These are phyloP conservation scores for Acer campestre DNA, from an alignment of 345 rosid genomes.

Conservation along the genomic window DNA sequence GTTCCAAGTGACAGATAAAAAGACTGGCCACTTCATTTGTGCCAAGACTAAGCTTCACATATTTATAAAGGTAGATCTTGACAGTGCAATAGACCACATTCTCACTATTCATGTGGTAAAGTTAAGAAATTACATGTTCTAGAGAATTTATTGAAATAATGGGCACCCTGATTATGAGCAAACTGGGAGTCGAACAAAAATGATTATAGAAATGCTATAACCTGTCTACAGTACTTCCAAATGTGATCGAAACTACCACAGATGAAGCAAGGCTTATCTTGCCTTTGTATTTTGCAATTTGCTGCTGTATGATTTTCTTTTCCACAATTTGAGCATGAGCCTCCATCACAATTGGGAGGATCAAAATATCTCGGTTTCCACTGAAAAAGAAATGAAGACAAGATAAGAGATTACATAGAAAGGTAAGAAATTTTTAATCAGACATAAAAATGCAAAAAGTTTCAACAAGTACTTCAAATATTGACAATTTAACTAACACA, in stretches of 20 bases:
- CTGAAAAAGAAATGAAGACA: slow-evolving; percentile 9
- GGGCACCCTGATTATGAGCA: neutral
- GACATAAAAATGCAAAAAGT: neutral
- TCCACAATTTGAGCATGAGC: slow-evolving; percentile 17
- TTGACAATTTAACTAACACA: slow-evolving; percentile 24
- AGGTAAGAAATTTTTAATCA: neutral
- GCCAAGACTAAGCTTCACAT: neutral
- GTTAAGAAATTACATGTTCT: neutral
- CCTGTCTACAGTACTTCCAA: slow-evolving; percentile 35
- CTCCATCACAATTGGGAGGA: slow-evolving; percentile 21
- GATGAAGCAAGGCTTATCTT: slow-evolving; percentile 28
- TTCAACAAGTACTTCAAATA: neutral
- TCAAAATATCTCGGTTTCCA: slow-evolving; percentile 39
- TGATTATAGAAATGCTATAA: slow-evolving; percentile 13
- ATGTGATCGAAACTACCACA: slow-evolving; percentile 30
- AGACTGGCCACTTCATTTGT: neutral
- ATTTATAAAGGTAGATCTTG: neutral
- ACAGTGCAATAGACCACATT: neutral
- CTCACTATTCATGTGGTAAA: neutral
- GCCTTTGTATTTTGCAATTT: slow-evolving; percentile 14
- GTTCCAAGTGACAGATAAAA: neutral
- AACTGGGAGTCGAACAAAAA: neutral
- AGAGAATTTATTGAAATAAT: neutral
- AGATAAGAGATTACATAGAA: neutral
- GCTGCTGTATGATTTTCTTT: slow-evolving; percentile 16